A percentile compares a stretch with the other conserved stretches of the same genome.
phyloP scores from a whole-genome alignment of 345 rosid genomes.

The Diplotaxis tenuifolia region DNA sequence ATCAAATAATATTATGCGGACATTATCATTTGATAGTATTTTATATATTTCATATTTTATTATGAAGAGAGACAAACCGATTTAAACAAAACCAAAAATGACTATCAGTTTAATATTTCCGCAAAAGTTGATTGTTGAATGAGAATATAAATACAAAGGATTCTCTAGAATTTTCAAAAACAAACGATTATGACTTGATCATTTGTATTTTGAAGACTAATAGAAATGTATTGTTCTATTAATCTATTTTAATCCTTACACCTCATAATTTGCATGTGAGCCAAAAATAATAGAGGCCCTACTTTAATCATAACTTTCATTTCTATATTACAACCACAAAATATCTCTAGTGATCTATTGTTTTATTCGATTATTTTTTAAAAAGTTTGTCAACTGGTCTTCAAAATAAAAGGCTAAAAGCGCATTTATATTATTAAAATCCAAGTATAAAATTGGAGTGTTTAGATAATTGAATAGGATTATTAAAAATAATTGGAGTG shows the following conservation, averaged over 20 bases:
- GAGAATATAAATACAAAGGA: constrained; percentile 12
- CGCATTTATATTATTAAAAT: constrained; percentile 20
- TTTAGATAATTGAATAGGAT: no score
- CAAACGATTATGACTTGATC: constrained; percentile 27
- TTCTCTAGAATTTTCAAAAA: constrained; percentile 25
- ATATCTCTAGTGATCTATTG: neutral
- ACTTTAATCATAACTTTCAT: constrained; percentile 35
- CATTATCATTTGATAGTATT: neutral
- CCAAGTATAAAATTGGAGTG: no score
- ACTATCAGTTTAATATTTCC: neutral
- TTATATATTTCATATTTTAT: neutral
- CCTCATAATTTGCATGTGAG: constrained; percentile 41
- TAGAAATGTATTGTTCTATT: constrained; percentile 13
- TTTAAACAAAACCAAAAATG: neutral
- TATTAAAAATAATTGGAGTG: no score
- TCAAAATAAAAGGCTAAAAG: neutral
- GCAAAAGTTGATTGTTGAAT: constrained; percentile 25
- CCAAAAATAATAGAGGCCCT: constrained; percentile 41
- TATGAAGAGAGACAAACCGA: constrained; percentile 8
- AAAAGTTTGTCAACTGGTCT: constrained; percentile 14
- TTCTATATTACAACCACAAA: constrained; percentile 8
- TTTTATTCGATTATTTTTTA: neutral
- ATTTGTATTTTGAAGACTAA: constrained; percentile 24
- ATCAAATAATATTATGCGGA: neutral
- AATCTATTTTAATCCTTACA: constrained; percentile 32